Evolutionary conservation across 768 basidiomycete species (phyloP), one percentile per base, ranked within the genome.

Genomic region (Lyophyllum semitale): DNA sequence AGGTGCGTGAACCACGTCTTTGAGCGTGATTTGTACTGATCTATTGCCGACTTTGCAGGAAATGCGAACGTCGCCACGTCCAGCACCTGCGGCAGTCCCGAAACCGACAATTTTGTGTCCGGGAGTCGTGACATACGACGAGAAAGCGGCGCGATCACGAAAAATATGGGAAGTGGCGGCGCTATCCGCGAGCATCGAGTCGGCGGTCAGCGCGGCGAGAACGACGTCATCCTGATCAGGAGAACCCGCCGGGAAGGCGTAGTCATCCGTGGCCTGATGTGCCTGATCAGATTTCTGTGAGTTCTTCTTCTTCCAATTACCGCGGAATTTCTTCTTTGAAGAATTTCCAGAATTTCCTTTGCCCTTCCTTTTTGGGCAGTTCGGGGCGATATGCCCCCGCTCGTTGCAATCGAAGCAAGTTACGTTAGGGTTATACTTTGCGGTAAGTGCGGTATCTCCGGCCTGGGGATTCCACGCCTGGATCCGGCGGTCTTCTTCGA

Each of bases 401-500:
- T 60, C 23, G 25, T 48, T 50, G 35, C 55, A 60, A 9, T 49
- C 33, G 30, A 27, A 60, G 25, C 59, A 60, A 18, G 50, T 60
- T 13, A 56, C 38, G n/a, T 44, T 59, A 25, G 25, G 68, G 43
- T 59, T 56, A 12, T 54, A 52, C 15, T 57, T 57, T 1, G 18
- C 64, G 22, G 60, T 45, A 2, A 67, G 55, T 8, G 55, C 61
- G 7, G 63, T 63, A 52, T 61, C 53, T 4, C 54, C 48, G 3
- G 48, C 43, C n/a, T n/a, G n/a, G n/a, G n/a, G n/a, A 30, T 45
- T 20, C 32, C 47, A 45, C 12, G 46, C 30, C 15, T 47, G 30
- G n/a, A 59, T 35, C 8, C 61, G 58, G 32, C 55, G 37, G 44
- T 66, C 61, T 43, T 67, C 61, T 26, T 61, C 63, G 12, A 70